Evolutionary conservation across 345 rosid genomes (phyloP).

Genomic region (Acer yangbiense): DNA sequence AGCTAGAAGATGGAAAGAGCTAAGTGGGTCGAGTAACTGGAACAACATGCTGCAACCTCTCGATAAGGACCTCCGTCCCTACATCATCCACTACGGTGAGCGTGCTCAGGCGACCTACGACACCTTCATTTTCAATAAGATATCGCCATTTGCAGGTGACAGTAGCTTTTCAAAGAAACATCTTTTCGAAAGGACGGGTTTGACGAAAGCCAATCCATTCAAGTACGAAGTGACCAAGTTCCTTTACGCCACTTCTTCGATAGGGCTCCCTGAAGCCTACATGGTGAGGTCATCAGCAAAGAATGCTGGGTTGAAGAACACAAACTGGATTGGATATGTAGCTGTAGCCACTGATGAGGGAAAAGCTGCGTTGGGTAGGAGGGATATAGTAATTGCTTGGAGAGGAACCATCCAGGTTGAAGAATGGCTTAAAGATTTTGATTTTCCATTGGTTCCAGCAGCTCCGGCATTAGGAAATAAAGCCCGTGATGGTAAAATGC

Average conservation of each 20-base stretch:
- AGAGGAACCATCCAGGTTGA: constrained; percentile 44
- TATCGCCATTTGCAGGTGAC: constrained; percentile 41
- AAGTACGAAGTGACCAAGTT: constrained; percentile 47
- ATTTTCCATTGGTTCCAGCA: constrained; percentile 37
- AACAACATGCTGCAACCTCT: constrained; percentile 28
- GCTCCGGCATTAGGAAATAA: constrained; percentile 20
- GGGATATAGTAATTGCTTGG: constrained; percentile 56
- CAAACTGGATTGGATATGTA: constrained; percentile 62
- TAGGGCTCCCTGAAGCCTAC: constrained; percentile 37
- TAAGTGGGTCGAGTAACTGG: constrained; percentile 36
- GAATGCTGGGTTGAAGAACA: constrained; percentile 37
- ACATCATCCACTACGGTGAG: constrained; percentile 36
- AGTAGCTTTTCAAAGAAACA: constrained; percentile 15
- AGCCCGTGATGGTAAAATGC: constrained; percentile 27
- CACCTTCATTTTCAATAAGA: constrained; percentile 34
- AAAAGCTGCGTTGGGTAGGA: constrained; percentile 48
- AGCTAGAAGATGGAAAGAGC: constrained; percentile 33
- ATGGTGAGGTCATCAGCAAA: constrained; percentile 36
- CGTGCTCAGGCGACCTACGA: constrained; percentile 53
- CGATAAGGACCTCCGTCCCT: constrained; percentile 35
- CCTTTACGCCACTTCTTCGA: constrained; percentile 56
- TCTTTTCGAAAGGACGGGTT: constrained; percentile 22
- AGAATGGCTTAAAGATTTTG: constrained; percentile 51
- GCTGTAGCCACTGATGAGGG: constrained; percentile 57
- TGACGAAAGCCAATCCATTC: constrained; percentile 17